Percentiles rank a stretch among this genome's conserved stretches.
Conservation (phyloP, 805 yeast genomes). For the Vanderwaltozyma verrucispora region DNA sequence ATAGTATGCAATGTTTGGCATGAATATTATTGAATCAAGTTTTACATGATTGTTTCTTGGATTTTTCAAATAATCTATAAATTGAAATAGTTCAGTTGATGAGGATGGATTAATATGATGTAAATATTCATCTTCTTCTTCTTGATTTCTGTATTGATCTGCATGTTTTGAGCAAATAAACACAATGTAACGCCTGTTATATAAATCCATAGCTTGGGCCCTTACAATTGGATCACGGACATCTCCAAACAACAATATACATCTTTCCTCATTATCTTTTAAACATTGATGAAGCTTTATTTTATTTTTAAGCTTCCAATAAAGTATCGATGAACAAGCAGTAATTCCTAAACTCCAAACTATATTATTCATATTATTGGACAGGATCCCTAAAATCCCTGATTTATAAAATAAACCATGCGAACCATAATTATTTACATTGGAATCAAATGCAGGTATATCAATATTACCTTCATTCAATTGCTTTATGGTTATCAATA, state of each 20-base stretch:
- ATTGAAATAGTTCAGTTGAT: constrained; percentile 12
- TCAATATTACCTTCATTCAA: not conserved
- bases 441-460: too few relatives aligned
- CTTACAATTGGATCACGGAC: constrained; percentile 29
- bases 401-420: too few relatives aligned
- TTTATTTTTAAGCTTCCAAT: constrained; percentile 2
- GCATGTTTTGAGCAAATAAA: constrained; percentile 25
- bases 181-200: constrained; percentile 25
- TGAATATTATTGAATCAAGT: constrained; percentile 20
- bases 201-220: constrained; percentile 28
- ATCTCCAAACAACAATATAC: constrained; percentile 25
- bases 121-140: constrained; percentile 24
- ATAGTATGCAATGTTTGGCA: constrained; percentile 27
- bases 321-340: not conserved
- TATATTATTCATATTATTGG: not conserved
- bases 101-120: constrained; percentile 18
- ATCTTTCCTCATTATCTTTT: constrained; percentile 9
- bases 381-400: too few relatives aligned
- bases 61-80: constrained; percentile 11
- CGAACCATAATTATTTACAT: too few relatives aligned
- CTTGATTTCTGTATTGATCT: constrained; percentile 11
- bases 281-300: constrained; percentile 10
- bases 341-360: not conserved
- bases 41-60: constrained; percentile 4
- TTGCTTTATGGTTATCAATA: constrained; percentile 5